Percentiles rank a stretch among this genome's conserved stretches.
Evolutionary conservation across 352 stramenopile genomes (phyloP).

Genomic region (Phytopythium kandeliae): DNA sequence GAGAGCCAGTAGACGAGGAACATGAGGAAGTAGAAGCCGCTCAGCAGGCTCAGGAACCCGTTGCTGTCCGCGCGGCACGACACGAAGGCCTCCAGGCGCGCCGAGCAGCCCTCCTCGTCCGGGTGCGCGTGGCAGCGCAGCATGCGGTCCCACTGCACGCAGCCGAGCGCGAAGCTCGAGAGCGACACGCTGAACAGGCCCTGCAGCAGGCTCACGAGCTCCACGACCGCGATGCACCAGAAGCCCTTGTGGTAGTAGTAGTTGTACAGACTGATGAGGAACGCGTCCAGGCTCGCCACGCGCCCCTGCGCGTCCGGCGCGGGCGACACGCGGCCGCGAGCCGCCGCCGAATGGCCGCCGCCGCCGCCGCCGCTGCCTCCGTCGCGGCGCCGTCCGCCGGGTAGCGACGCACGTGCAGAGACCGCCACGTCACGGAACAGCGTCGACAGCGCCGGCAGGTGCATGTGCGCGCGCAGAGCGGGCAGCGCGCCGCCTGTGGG

Average conservation of each 20-base stretch:
- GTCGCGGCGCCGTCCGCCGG: slow-evolving; percentile 8
- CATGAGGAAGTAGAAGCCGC: slow-evolving; percentile 91
- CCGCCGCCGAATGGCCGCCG: not conserved
- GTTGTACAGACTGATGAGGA: slow-evolving; percentile 92
- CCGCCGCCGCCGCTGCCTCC: slow-evolving; percentile 3
- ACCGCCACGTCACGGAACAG: slow-evolving; percentile 66
- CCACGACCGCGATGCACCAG: slow-evolving; percentile 81
- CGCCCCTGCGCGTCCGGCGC: slow-evolving; percentile 62
- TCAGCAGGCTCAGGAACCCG: slow-evolving; percentile 53
- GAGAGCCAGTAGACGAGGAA: slow-evolving; percentile 93
- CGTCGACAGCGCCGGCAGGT: slow-evolving; percentile 73
- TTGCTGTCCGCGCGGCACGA: slow-evolving; percentile 53
- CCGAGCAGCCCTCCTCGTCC: slow-evolving; percentile 76
- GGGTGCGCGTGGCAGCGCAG: slow-evolving; percentile 66
- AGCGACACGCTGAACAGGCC: slow-evolving; percentile 95
- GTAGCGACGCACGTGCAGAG: slow-evolving; percentile 39
- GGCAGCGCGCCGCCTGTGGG: slow-evolving; percentile 26
- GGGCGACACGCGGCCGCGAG: slow-evolving; percentile 20
- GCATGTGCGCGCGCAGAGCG: slow-evolving; percentile 59
- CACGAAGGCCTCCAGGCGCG: slow-evolving; percentile 65
- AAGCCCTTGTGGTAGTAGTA: slow-evolving; percentile 95
- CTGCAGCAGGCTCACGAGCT: slow-evolving; percentile 90
- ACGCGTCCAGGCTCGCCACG: slow-evolving; percentile 86
- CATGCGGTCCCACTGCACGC: slow-evolving; percentile 93
- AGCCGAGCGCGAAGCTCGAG: slow-evolving; percentile 93